phyloP scores from a whole-genome alignment of 495 filamentous ascomycete species.

The Amorphotheca resinae region DNA sequence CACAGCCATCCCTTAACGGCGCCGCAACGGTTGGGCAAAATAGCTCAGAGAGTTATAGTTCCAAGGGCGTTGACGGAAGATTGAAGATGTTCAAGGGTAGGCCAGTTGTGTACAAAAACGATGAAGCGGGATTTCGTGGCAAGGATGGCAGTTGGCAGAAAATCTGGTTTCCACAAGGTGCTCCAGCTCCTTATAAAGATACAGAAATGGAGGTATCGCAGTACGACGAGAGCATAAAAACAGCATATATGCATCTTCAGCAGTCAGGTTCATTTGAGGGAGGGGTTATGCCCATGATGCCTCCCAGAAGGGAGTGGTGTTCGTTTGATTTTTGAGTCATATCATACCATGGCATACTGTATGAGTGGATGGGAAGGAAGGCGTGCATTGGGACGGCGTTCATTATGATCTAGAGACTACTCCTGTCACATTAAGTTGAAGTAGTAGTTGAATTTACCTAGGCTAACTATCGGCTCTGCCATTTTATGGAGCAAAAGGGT shows the following conservation, averaged over 20 bases:
- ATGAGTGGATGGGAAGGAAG: neutral
- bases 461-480: no score
- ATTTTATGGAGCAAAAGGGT: no score
- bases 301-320: constrained; percentile 19
- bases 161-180: constrained; percentile 21
- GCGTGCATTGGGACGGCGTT: neutral
- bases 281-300: constrained; percentile 17
- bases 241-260: constrained; percentile 8
- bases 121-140: constrained; percentile 6
- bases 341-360: neutral
- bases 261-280: constrained; percentile 11
- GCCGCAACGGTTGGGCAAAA: neutral
- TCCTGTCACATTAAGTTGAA: no score
- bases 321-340: constrained; percentile 17
- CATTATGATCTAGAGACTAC: no score
- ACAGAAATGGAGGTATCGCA: constrained; percentile 4
- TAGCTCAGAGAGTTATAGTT: constrained; percentile 6
- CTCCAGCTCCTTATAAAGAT: constrained; percentile 9
- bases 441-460: no score
- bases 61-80: constrained; percentile 6
- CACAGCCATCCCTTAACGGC: neutral
- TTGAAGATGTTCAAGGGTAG: constrained; percentile 18
- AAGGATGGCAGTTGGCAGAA: constrained; percentile 15
- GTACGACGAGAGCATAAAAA: constrained; percentile 13
- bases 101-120: constrained; percentile 15